phyloP scores from a whole-genome alignment of 2,329 filamentous ascomycete species.

The Arthrocladium fulminans region DNA sequence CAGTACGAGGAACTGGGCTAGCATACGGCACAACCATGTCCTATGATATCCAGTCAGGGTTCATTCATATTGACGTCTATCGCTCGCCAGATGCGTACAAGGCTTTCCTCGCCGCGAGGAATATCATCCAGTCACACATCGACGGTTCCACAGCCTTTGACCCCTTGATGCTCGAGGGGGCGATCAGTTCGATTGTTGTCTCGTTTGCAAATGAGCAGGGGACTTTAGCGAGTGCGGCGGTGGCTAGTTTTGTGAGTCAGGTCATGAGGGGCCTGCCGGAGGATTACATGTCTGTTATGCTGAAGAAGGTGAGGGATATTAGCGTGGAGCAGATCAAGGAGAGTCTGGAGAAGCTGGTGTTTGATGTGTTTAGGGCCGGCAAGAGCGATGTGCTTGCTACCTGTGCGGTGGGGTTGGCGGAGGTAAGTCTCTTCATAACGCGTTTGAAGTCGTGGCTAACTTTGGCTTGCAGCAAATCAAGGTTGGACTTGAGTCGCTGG shows the following conservation, averaged over 20 bases:
- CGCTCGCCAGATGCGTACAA: conserved; percentile 82
- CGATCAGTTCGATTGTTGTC: conserved; percentile 81
- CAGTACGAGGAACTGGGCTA: conserved; percentile 83
- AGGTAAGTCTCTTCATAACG: conserved; percentile 50
- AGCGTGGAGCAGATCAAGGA: conserved; percentile 65
- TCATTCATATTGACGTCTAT: conserved; percentile 77
- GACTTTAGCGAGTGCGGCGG: conserved; percentile 72
- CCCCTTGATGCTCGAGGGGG: conserved; percentile 73
- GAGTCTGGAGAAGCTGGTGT: conserved; percentile 63
- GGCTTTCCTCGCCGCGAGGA: conserved; percentile 68
- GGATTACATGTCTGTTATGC: conserved; percentile 67
- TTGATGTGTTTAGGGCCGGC: conserved; percentile 70
- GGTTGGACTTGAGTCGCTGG: conserved; percentile 62
- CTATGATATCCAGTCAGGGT: conserved; percentile 68
- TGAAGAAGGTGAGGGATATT: conserved; percentile 69
- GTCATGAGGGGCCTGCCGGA: conserved; percentile 68
- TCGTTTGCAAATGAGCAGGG: conserved; percentile 79
- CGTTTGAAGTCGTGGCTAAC: conserved; percentile 19
- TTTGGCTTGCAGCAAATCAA: conserved; percentile 56
- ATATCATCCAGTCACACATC: conserved; percentile 65
- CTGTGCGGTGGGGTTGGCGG: conserved; percentile 73
- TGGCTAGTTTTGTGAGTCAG: conserved; percentile 71
- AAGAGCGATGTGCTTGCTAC: conserved; percentile 81
- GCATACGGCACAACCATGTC: conserved; percentile 81
- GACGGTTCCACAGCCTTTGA: conserved; percentile 66